Percentiles rank a stretch among this genome's conserved stretches.
Evolutionary conservation across 176 grass and related monocot genomes (phyloP).

Genomic region (Alloteropsis semialata): DNA sequence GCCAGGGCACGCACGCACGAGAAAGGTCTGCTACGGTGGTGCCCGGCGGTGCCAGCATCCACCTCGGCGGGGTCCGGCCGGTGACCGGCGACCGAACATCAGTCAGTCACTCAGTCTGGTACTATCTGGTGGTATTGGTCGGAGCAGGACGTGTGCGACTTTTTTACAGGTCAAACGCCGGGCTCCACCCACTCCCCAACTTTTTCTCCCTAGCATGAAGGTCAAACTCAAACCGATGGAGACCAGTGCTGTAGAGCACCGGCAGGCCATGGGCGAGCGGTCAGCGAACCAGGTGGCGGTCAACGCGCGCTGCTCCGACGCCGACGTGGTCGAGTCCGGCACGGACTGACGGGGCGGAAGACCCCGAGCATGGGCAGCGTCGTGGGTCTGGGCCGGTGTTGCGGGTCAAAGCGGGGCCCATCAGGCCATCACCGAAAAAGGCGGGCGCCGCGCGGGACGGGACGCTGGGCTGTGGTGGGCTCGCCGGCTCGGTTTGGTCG

Average conservation of each 20-base stretch:
- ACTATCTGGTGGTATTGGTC: not conserved
- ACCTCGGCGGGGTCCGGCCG: too few species aligned
- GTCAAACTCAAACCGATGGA: not conserved
- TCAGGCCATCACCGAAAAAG: too few species aligned
- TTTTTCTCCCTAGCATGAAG: not conserved
- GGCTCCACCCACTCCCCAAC: not conserved
- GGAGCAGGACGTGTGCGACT: not conserved
- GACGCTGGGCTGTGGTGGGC: too few species aligned
- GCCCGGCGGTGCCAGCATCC: too few species aligned
- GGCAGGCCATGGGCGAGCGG: not conserved
- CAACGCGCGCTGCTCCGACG: not conserved
- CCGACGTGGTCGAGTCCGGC: not conserved
- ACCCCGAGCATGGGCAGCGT: too few species aligned
- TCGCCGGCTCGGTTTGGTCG: not conserved
- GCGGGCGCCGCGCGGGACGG: too few species aligned
- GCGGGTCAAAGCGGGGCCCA: too few species aligned
- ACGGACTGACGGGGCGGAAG: too few species aligned
- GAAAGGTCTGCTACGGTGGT: not conserved
- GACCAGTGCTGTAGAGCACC: too few species aligned
- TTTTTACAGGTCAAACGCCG: not conserved
- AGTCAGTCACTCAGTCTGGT: too few species aligned
- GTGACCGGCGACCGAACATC: not conserved
- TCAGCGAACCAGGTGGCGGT: not conserved
- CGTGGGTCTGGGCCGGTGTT: too few species aligned
- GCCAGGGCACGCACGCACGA: too few species aligned